Evolutionary conservation across 1,284 basidiomycete species (phyloP).

Genomic region (Cutaneotrichosporon dermatis): DNA sequence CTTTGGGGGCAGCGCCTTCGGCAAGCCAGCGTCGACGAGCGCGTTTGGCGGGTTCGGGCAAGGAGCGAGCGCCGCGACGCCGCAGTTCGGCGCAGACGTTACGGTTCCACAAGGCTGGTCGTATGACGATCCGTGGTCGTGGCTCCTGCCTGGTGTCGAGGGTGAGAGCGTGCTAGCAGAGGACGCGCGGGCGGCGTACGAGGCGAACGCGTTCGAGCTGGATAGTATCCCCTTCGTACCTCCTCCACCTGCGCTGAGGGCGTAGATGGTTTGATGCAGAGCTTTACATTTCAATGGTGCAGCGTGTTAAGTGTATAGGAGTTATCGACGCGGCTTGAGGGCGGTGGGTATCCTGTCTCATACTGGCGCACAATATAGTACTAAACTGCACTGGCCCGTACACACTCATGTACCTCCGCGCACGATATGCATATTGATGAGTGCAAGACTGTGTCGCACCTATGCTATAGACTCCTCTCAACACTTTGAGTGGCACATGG

Average conservation of each 20-base stretch:
- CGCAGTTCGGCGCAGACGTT: constrained; percentile 19
- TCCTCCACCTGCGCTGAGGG: constrained; percentile 60
- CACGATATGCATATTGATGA: too few relatives aligned
- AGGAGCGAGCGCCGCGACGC: not conserved
- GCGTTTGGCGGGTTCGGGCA: too few relatives aligned
- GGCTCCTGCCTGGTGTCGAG: constrained; percentile 19
- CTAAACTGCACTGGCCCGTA: too few relatives aligned
- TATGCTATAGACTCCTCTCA: too few relatives aligned
- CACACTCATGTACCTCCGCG: too few relatives aligned
- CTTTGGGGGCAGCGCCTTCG: constrained; percentile 20
- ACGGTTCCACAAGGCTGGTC: constrained; percentile 50
- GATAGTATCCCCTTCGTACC: constrained; percentile 70
- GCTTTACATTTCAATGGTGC: not conserved
- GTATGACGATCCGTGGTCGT: constrained; percentile 43
- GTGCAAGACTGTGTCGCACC: too few relatives aligned
- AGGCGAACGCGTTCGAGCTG: constrained; percentile 61
- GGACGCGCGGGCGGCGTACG: constrained; percentile 59
- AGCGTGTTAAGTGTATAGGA: not conserved
- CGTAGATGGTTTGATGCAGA: not conserved
- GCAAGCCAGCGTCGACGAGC: constrained; percentile 6
- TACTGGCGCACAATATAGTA: too few relatives aligned
- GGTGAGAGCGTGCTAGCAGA: constrained; percentile 26
- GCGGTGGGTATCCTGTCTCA: too few relatives aligned
- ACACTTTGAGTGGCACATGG: too few relatives aligned
- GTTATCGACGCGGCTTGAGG: too few relatives aligned